Conservation (phyloP, 495 filamentous ascomycete species). For the Daldinia decipiens region DNA sequence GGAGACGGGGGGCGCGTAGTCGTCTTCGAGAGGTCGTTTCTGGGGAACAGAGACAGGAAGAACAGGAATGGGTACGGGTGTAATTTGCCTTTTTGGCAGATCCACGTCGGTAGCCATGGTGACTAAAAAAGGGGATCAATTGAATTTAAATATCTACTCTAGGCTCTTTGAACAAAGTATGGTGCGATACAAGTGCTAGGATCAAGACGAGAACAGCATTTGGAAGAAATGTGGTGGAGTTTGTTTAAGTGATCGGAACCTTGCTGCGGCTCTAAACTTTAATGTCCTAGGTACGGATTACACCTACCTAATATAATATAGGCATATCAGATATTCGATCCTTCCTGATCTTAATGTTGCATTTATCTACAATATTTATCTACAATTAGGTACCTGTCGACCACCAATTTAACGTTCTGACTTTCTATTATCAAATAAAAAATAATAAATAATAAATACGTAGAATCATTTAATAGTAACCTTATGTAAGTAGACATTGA, state of each 20-base stretch:
- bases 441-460: neutral
- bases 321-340: neutral
- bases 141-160: neutral
- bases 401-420: neutral
- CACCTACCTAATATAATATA: neutral
- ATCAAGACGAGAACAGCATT: neutral
- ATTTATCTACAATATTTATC: neutral
- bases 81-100: constrained; percentile 55
- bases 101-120: constrained; percentile 53
- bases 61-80: constrained; percentile 49
- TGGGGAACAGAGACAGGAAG: constrained; percentile 62
- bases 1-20: constrained; percentile 66
- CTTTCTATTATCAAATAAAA: neutral
- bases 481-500: neutral
- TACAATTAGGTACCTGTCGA: neutral
- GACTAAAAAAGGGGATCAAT: constrained; percentile 17
- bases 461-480: neutral
- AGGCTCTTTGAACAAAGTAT: constrained; percentile 8
- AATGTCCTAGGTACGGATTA: constrained; percentile 5
- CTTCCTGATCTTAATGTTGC: neutral
- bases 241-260: constrained; percentile 14
- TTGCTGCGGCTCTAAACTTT: constrained; percentile 28
- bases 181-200: neutral
- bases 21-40: constrained; percentile 64
- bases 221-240: constrained; percentile 17